Base-by-base conservation (phyloP, 148 eudicot genomes). In the Polygonum maritimum region DNA sequence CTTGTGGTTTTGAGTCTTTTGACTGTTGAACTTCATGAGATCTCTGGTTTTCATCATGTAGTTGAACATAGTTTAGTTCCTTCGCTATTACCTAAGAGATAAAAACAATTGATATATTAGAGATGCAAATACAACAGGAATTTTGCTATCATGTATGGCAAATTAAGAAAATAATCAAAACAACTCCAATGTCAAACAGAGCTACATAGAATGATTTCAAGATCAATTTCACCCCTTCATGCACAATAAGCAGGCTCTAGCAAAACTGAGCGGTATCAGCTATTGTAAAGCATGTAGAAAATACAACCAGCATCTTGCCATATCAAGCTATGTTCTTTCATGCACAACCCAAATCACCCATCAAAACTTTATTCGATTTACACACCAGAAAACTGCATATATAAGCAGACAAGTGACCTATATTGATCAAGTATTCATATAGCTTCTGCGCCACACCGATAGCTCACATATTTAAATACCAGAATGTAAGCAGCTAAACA, bases 11-110 rank as follows among this genome's bases (percentile, higher is more conserved):
- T 73, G 82, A 78, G 36, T 67, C 49, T 62, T 73, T 81, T 73
- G 82, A 78, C 41, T 67, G 75, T 57, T 77, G 52, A 4, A 41
- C 60, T 78, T 78, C 54, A 35, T 74, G 71, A 8, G 13, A 45
- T 60, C 33, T 73, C 76, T 48, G 47, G 44, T 35, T 80, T 83
- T 82, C 78, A 58, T 80, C 85, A 76, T 51, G 36, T 48, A 65
- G 80, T 65, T 78, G 69, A 63, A 89, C 90, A 81, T 81, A 88
- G 81, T 89, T 91, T 74, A 87, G 75, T 72, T 88, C 90, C 75
- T 78, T 80, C 79, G 80, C 91, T 19, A 15, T 67, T 7, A 91
- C 86, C 97, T 91, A 65, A 69, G 76, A 39, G 80, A 76, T 75
- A 31, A 57, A 48, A 2, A 36, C 3, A 57, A 57, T 2, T 22